phyloP scores from a whole-genome alignment of 306 rosid genomes.

The Morella rubra region DNA sequence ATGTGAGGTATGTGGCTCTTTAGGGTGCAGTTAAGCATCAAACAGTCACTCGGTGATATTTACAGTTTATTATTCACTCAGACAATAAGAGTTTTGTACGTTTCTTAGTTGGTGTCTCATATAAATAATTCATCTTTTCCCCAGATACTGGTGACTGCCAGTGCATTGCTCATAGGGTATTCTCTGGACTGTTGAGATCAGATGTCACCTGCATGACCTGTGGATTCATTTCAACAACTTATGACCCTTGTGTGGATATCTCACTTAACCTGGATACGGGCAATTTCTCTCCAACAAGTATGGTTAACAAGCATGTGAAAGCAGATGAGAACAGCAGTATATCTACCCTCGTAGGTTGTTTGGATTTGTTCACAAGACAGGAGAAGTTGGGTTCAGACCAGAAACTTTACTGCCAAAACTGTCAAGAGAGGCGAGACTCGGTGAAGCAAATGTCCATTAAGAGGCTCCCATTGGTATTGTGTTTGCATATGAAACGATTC shows the following conservation, averaged over 20 bases:
- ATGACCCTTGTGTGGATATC: slow-evolving; percentile 84
- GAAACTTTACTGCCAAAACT: slow-evolving; percentile 77
- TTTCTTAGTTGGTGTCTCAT: slow-evolving; percentile 19
- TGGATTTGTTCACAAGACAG: slow-evolving; percentile 74
- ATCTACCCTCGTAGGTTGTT: slow-evolving; percentile 72
- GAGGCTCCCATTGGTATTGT: slow-evolving; percentile 77
- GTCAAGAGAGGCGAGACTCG: slow-evolving; percentile 67
- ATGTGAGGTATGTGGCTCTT: background rate
- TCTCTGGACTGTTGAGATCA: slow-evolving; percentile 80
- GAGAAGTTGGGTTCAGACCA: slow-evolving; percentile 95
- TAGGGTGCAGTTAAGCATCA: background rate
- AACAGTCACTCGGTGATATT: background rate
- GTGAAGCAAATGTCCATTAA: slow-evolving; percentile 78
- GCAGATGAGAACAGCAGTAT: slow-evolving; percentile 36
- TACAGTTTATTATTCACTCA: background rate
- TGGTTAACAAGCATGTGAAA: slow-evolving; percentile 53
- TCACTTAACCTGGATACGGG: slow-evolving; percentile 64
- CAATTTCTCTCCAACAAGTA: slow-evolving; percentile 30
- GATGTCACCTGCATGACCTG: slow-evolving; percentile 92
- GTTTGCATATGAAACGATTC: slow-evolving; percentile 80
- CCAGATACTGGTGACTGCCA: slow-evolving; percentile 71
- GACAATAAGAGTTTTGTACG: slow-evolving; percentile 1
- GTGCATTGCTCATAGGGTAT: slow-evolving; percentile 80
- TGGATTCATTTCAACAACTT: slow-evolving; percentile 88
- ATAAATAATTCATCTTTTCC: slow-evolving; percentile 26